Conservation (phyloP, 2,329 filamentous ascomycete genomes). For the Colletotrichum noveboracense region DNA sequence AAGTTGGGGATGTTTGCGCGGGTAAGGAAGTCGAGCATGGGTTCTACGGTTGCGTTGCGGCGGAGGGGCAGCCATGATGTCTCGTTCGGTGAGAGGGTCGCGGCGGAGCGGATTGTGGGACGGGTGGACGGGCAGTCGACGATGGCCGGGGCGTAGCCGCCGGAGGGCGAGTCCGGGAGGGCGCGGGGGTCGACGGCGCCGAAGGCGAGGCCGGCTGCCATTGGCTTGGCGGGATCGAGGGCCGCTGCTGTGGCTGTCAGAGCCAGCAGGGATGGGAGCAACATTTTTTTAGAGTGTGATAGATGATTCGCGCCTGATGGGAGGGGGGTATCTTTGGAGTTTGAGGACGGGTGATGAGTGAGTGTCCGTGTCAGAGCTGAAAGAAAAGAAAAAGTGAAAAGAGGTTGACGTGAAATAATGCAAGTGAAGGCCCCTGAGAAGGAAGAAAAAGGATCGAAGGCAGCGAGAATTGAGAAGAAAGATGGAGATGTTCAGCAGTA, state of each 20-base stretch:
- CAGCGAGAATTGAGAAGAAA: neutral
- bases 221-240: constrained; percentile 18
- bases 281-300: neutral
- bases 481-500: constrained; percentile 1
- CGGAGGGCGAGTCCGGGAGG: constrained; percentile 42
- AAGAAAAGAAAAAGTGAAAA: neutral
- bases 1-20: constrained; percentile 79
- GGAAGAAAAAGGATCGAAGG: neutral
- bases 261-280: constrained; percentile 7
- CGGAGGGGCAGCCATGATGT: constrained; percentile 74
- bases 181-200: constrained; percentile 30
- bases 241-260: constrained; percentile 32
- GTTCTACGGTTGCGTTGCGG: constrained; percentile 73
- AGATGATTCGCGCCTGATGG: neutral
- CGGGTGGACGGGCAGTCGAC: constrained; percentile 73
- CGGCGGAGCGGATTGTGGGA: constrained; percentile 71
- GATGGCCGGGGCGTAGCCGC: constrained; percentile 73
- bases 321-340: neutral
- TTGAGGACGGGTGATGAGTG: neutral
- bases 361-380: neutral
- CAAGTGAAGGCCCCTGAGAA: neutral
- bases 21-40: constrained; percentile 76
- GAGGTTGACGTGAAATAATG: neutral
- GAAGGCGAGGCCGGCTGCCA: constrained; percentile 9
- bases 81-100: constrained; percentile 70